Base-by-base conservation (phyloP, 345 rosid genomes). In the Physaria fendleri region DNA sequence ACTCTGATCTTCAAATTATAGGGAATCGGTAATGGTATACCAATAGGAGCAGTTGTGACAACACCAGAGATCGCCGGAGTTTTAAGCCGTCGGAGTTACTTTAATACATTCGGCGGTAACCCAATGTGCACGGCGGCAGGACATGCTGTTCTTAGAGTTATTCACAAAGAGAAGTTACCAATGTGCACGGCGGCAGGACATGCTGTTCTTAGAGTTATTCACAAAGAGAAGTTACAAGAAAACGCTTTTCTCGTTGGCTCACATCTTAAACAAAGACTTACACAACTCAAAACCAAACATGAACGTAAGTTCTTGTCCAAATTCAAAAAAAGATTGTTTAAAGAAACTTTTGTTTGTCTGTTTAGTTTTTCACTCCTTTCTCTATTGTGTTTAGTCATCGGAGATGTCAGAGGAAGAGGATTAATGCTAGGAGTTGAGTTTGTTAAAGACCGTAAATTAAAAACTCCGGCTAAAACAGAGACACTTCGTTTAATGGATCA, bases 21-120 rank as follows among this genome's bases (percentile, higher is more conserved):
- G 96, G 98, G 95, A 25, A 88, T 86, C 46, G 98, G 98, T 6
- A 92, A 88, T 54, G 97, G 98, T 12, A 80, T 86, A 40, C 98
- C 96, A 12, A 83, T 92, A 2, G 98, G 96, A 38, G 96, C 98
- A 11, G 96, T 88, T 22, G 87, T 88, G 41, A 92, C 95, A 3
- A 88, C 96, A 44, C 93, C 95, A n/a, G 88, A 85, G 74, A 74
- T 92, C 34, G 96, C 96, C 1, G 68, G 71, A 15, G 89, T 84
- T 74, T 63, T 88, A 72, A 81, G 90, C 45, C 82, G 82, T 17
- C 82, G 95, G 43, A 42, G 47, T 73, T 88, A 92, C 74, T 86
- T 81, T 72, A 92, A 92, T 70, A 92, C 97, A 41, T 84, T 84
- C 56, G 93, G 91, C 0, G 97, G 97, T 39, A 88, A 88, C 63